phyloP scores from a whole-genome alignment of 495 filamentous ascomycete genomes.

The Penicillium paxilli region DNA sequence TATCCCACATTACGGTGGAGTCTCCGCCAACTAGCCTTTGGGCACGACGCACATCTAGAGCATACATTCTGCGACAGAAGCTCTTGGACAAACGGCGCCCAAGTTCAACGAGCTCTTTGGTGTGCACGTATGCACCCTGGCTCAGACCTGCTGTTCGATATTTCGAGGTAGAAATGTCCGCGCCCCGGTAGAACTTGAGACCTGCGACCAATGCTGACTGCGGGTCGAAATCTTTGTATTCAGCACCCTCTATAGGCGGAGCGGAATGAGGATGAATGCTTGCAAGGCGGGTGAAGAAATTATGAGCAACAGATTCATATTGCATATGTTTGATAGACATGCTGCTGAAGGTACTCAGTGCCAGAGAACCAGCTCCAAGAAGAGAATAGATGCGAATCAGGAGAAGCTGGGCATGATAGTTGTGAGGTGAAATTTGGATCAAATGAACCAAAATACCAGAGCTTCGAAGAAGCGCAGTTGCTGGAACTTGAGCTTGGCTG shows the following conservation, averaged over 20 bases:
- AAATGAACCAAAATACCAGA: conserved; percentile 51
- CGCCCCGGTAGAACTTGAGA: conserved; percentile 41
- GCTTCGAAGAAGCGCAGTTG: conserved; percentile 51
- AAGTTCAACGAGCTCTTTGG: conserved; percentile 42
- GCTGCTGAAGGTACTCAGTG: conserved; percentile 52
- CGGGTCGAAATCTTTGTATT: conserved; percentile 46
- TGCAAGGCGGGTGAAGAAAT: conserved; percentile 57
- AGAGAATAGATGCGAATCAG: conserved; percentile 55
- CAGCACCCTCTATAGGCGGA: conserved; percentile 39
- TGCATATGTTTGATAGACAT: conserved; percentile 64
- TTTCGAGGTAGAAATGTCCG: conserved; percentile 33
- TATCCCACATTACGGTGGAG: conserved; percentile 32
- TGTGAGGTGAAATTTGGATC: conserved; percentile 52
- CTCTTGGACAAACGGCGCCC: conserved; percentile 38
- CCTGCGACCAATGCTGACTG: conserved; percentile 41
- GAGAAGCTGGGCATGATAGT: conserved; percentile 57
- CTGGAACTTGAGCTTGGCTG: conserved; percentile 18
- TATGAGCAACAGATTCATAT: conserved; percentile 58
- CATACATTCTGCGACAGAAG: conserved; percentile 43
- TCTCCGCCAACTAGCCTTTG: conserved; percentile 45
- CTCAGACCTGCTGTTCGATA: conserved; percentile 36
- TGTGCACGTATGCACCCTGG: conserved; percentile 40
- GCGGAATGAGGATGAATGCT: conserved; percentile 53
- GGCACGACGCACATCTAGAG: conserved; percentile 38
- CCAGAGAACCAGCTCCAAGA: conserved; percentile 54